These are phyloP conservation scores for Trametes gibbosa DNA, from an alignment of 768 basidiomycete species.

Conservation along the genomic window DNA sequence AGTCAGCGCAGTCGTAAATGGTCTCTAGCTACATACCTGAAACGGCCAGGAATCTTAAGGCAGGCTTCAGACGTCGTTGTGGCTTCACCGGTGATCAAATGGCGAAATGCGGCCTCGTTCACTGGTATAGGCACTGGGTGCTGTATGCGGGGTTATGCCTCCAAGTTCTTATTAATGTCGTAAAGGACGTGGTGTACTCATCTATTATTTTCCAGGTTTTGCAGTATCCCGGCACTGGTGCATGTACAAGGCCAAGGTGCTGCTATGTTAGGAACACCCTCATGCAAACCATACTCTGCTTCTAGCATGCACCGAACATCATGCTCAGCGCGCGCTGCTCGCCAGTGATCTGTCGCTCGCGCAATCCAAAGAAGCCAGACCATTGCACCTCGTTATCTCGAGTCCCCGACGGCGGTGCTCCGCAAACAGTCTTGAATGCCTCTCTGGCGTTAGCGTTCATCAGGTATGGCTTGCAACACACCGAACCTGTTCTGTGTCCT, in stretches of 20 bases:
- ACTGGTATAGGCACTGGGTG: too few relatives aligned
- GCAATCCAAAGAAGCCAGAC: slow-evolving; percentile 3
- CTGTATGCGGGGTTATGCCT: too few relatives aligned
- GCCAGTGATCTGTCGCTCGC: background rate
- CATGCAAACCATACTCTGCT: background rate
- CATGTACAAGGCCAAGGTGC: background rate
- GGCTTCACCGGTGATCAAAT: too few relatives aligned
- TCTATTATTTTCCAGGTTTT: background rate
- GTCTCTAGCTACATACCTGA: too few relatives aligned
- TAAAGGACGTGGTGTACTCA: background rate
- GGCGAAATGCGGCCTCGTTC: too few relatives aligned
- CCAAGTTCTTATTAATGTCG: background rate
- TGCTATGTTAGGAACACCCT: background rate
- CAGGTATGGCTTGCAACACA: slow-evolving; percentile 11
- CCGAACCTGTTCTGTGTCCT: slow-evolving; percentile 2
- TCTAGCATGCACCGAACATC: slow-evolving; percentile 3
- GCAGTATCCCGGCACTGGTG: background rate
- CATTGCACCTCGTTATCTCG: background rate
- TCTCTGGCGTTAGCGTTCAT: background rate
- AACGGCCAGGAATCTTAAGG: too few relatives aligned
- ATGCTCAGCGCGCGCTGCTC: background rate
- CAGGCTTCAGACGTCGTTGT: too few relatives aligned
- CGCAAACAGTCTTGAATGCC: background rate
- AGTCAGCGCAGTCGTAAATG: too few relatives aligned
- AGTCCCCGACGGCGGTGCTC: background rate